A percentile compares a stretch with the other conserved stretches of the same genome.
Conservation (phyloP, 139 green algal species). For the Chlorella sorokiniana region DNA sequence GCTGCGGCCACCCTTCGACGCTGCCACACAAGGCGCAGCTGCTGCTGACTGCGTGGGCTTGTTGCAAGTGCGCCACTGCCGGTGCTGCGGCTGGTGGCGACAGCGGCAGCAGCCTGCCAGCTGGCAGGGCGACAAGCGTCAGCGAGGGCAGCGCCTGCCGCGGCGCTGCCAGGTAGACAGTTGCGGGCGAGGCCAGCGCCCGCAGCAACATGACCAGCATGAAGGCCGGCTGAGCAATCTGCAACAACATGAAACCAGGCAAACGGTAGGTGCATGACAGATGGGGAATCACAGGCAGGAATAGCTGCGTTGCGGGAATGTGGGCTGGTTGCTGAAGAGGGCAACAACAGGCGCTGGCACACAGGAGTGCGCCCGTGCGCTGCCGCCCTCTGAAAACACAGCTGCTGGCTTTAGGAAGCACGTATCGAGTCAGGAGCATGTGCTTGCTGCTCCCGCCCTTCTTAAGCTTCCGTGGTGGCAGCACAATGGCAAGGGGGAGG, state of each 20-base stretch:
- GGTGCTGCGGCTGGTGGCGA: background rate
- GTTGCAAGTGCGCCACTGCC: background rate
- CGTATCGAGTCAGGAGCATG: background rate
- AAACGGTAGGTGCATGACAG: background rate
- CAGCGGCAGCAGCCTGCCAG: background rate
- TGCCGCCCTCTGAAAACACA: constrained; percentile 8
- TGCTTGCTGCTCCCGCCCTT: constrained; percentile 6
- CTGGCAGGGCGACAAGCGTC: background rate
- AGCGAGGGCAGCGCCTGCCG: background rate
- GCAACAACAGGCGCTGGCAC: background rate
- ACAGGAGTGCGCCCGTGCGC: background rate
- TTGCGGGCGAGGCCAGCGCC: background rate
- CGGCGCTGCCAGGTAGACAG: background rate
- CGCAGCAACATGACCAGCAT: constrained; percentile 2
- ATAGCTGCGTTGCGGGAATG: background rate
- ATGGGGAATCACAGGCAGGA: background rate
- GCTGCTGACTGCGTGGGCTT: background rate
- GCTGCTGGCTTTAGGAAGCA: background rate
- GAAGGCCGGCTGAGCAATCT: background rate
- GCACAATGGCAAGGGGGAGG: background rate
- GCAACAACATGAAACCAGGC: background rate
- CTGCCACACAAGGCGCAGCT: too few species aligned
- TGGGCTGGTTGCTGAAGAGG: constrained; percentile 10
- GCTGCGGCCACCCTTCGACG: too few species aligned
- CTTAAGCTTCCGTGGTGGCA: constrained; percentile 16